A percentile compares a stretch with the other conserved stretches of the same genome.
These are phyloP conservation scores for Lumnitzera racemosa DNA, from an alignment of 345 rosid species.

Conservation along the genomic window DNA sequence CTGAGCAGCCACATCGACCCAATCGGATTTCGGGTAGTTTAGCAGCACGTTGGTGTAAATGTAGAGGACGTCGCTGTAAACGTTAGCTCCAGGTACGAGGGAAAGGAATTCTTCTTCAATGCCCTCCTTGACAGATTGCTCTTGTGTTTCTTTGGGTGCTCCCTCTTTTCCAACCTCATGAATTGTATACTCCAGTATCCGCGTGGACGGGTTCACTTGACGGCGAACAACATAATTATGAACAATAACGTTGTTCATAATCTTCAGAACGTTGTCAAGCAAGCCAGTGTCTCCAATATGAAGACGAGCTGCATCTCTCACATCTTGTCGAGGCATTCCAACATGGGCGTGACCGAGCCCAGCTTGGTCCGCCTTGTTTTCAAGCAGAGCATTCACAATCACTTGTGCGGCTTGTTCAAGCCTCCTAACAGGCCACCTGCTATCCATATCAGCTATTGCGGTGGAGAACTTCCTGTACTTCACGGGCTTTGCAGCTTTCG, in stretches of 20 bases:
- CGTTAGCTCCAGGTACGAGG: constrained; percentile 35
- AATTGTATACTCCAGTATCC: constrained; percentile 69
- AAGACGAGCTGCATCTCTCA: constrained; percentile 84
- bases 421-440: constrained; percentile 80
- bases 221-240: constrained; percentile 48
- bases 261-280: constrained; percentile 75
- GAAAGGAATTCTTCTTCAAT: constrained; percentile 10
- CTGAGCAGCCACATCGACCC: constrained; percentile 40
- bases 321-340: constrained; percentile 84
- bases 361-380: constrained; percentile 31
- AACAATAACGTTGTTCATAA: constrained; percentile 68
- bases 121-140: constrained; percentile 9
- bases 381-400: constrained; percentile 52
- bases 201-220: constrained; percentile 45
- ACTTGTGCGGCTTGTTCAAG: constrained; percentile 76
- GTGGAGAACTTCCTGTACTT: constrained; percentile 35
- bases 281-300: constrained; percentile 90
- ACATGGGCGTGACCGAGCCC: constrained; percentile 6
- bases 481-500: constrained; percentile 23
- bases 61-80: constrained; percentile 43
- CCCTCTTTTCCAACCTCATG: constrained; percentile 29
- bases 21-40: constrained; percentile 45
- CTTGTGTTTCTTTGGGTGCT: neutral
- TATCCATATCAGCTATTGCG: constrained; percentile 46
- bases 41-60: constrained; percentile 48